Evolutionary conservation across 2,329 filamentous ascomycete species (phyloP), one percentile per base, ranked within the genome.

Genomic region (Arthrobotrys sphaeroides): DNA sequence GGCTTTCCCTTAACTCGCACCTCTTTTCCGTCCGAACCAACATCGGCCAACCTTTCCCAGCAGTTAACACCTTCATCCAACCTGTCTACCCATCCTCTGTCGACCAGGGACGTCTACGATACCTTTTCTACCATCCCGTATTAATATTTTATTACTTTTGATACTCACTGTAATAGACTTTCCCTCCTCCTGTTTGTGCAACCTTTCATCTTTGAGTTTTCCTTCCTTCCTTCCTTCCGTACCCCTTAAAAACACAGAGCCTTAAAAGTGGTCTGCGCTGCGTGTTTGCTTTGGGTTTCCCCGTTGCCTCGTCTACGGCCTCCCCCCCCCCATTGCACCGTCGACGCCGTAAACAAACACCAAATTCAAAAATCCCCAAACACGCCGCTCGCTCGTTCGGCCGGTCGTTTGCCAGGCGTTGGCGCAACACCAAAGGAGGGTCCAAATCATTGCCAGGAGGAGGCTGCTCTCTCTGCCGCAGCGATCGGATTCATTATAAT

Each of bases 11-110:
- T 78, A 20, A 73, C 73, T 77, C 49, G 61, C 73, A 31, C 75
- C 73, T 78, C 76, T 78, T 77, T 60, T 51, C 76, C 77, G 69
- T 78, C 79, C 79, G 69, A 77, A 77, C 79, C 78, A 75, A 76
- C 78, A 73, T 78, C 77, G 79, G 28, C 80, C 77, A 70, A 78
- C 69, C 64, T 74, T 78, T 77, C 55, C 33, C 73, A 73, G 55
- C 38, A n/a, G 2, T 24, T 18, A 28, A 16, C 57, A 12, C 13
- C n/a, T n/a, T 5, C 31, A 33, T 31, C 45, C 12, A 5, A n/a
- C 40, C 16, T 9, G 18, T 53, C 42, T 49, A 33, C 88, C 81
- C 84, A 85, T 47, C 13, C 28, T 45, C 47, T 31, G n/a, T 20
- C 18, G 26, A 45, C 42, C 45, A 36, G 20, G 13, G n/a, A 20